Evolutionary conservation across 371 early-diverging fungal species (phyloP), one percentile per base, ranked within the genome.

Genomic region (Mortierella sp.): DNA sequence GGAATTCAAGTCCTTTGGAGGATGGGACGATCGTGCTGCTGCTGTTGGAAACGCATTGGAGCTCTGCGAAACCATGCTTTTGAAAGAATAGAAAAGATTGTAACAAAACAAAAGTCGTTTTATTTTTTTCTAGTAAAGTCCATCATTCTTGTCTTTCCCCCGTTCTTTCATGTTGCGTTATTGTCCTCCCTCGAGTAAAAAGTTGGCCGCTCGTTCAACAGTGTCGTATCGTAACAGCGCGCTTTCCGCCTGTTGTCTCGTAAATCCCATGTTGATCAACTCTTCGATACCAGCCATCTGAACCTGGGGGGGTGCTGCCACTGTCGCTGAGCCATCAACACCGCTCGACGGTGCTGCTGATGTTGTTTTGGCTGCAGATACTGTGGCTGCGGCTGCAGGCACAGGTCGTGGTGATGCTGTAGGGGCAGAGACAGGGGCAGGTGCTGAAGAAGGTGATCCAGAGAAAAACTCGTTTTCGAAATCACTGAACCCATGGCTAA

Each of bases 121-220:
- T 43, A 18, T 43, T 43, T 39, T 39, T 39, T 39, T 39, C 14
- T 39, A 39, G 39, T n/a, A n/a, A n/a, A n/a, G n/a, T n/a, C n/a
- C n/a, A n/a, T n/a, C n/a, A n/a, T n/a, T n/a, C n/a, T n/a, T n/a
- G n/a, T n/a, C n/a, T n/a, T n/a, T n/a, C n/a, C n/a, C n/a, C n/a
- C n/a, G n/a, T n/a, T n/a, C n/a, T n/a, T n/a, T n/a, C n/a, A n/a
- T n/a, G n/a, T n/a, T n/a, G n/a, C n/a, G n/a, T n/a, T n/a, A n/a
- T n/a, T n/a, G n/a, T 45, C 58, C 70, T 24, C 78, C 78, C 23
- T 91, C 93, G 48, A 93, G 82, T 60, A 93, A 82, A 74, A 91
- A 93, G 76, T 93, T 92, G 71, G 90, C 91, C 8, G 93, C 92
- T 72, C 87, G 86, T 52, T 86, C 87, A 43, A 92, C 92, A 62